Evolutionary conservation across 1,139 yeast species (phyloP).

Genomic region (Saccharomyces hybrid): DNA sequence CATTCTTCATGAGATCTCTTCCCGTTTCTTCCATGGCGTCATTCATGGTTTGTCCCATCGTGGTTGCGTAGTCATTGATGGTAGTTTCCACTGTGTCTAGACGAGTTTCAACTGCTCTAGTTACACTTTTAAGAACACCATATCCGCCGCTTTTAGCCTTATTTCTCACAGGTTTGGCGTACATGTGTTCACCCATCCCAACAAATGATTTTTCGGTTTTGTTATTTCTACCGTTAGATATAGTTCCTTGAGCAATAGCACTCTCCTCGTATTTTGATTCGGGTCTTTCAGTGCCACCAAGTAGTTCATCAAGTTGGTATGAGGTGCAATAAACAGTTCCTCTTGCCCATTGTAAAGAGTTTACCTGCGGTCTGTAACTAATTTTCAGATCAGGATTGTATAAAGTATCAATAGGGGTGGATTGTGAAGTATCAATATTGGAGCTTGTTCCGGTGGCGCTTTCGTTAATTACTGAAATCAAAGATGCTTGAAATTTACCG

Average conservation of each 20-base stretch:
- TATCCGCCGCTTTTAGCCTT: constrained; percentile 31
- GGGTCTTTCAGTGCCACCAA: constrained; percentile 55
- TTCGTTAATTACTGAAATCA: constrained; percentile 42
- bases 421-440: constrained; percentile 24
- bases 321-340: constrained; percentile 56
- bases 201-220: constrained; percentile 7
- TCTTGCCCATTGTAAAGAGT: constrained; percentile 80
- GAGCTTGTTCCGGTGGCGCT: constrained; percentile 22
- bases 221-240: constrained; percentile 33
- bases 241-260: constrained; percentile 46
- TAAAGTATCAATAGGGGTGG: constrained; percentile 37
- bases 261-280: constrained; percentile 49
- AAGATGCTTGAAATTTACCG: constrained; percentile 48
- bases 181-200: constrained; percentile 31
- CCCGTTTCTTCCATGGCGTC: constrained; percentile 46
- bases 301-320: constrained; percentile 49
- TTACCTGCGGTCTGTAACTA: constrained; percentile 74
- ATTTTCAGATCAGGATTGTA: constrained; percentile 56
- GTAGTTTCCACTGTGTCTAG: constrained; percentile 48
- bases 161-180: constrained; percentile 44
- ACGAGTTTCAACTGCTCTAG: constrained; percentile 45
- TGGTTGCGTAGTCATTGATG: constrained; percentile 50
- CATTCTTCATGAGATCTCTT: constrained; percentile 43
- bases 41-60: constrained; percentile 45
- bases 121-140: constrained; percentile 34